These are phyloP conservation scores for Colletotrichum tanaceti DNA, from an alignment of 2,329 filamentous ascomycete genomes.

Conservation along the genomic window DNA sequence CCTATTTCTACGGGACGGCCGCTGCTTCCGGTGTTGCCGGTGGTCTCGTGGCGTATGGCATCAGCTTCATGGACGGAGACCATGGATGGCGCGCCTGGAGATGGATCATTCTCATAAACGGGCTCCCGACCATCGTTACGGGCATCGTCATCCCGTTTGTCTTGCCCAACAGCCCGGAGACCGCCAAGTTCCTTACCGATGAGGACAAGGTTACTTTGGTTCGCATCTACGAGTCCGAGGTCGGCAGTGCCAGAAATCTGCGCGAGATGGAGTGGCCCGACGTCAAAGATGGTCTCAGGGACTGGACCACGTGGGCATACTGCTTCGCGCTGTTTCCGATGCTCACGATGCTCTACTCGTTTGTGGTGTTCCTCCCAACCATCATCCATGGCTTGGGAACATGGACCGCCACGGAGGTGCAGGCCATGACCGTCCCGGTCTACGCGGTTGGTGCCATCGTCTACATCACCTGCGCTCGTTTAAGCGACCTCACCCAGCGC, in stretches of 20 bases:
- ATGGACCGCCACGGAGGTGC: constrained; percentile 67
- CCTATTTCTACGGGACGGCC: constrained; percentile 77
- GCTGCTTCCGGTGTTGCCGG: constrained; percentile 79
- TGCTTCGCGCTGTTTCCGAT: constrained; percentile 76
- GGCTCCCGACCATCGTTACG: constrained; percentile 60
- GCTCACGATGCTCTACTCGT: constrained; percentile 80
- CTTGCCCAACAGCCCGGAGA: constrained; percentile 63
- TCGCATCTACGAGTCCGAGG: constrained; percentile 48
- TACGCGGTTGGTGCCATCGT: constrained; percentile 72
- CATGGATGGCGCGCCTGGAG: constrained; percentile 75
- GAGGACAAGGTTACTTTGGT: constrained; percentile 53
- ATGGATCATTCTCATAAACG: constrained; percentile 74
- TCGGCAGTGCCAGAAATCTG: constrained; percentile 58
- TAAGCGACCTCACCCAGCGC: constrained; percentile 53
- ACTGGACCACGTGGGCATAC: constrained; percentile 82
- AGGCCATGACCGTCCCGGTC: constrained; percentile 76
- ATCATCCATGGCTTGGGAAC: constrained; percentile 72
- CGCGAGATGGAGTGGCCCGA: constrained; percentile 66
- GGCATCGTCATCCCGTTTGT: constrained; percentile 64
- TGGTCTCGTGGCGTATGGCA: constrained; percentile 78
- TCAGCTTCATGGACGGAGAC: constrained; percentile 72
- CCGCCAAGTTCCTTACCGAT: constrained; percentile 42
- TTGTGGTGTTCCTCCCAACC: constrained; percentile 48
- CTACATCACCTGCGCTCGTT: constrained; percentile 67
- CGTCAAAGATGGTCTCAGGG: constrained; percentile 73